Evolutionary conservation across 176 grass and related monocot genomes (phyloP), one percentile per base, ranked within the genome.

Genomic region (Melocanna baccifera): DNA sequence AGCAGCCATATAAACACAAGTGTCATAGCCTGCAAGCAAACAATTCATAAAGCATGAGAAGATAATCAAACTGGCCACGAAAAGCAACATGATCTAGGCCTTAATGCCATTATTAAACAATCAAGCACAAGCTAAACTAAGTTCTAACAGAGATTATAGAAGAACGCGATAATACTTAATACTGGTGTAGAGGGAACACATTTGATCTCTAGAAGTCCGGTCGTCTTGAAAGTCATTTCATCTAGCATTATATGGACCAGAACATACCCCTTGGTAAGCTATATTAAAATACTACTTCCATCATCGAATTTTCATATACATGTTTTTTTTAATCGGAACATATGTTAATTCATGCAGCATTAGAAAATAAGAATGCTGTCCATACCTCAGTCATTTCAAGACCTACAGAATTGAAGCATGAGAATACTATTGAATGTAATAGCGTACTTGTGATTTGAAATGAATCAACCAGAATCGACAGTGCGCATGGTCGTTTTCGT

Each of bases 1-100:
- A 5, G 93, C 78, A 46, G 89, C 89, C 58, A 84, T 34, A 84
- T 95, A 98, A 39, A 93, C 45, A 39, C 96, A 98, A 23, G 85
- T 78, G 80, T 98, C 96, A 41, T 98, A 98, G 81, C 96, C 96
- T 98, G 93, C 66, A 87, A 77, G 15, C 16, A 78, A 79, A 34
- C 20, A 80, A 80, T 52, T 66, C 62, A 52, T 23, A 50, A 81
- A 73, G 36, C 32, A 76, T 75, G 26, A 81, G 70, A 76, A 29
- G 30, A 72, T 55, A 77, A 51, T 71, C 39, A 42, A 18, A 58
- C 34, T 43, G 20, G 43, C 12, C 47, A 28, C 7, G 12, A 71
- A 84, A 67, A 36, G 39, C 23, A 82, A 28, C 28, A 67, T 62
- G 43, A 16, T 26, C 3, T 3, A 29, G 23, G 23, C 25, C 26